phyloP scores from a whole-genome alignment of 805 yeast species.

The Ogataea trehaloabstinens region DNA sequence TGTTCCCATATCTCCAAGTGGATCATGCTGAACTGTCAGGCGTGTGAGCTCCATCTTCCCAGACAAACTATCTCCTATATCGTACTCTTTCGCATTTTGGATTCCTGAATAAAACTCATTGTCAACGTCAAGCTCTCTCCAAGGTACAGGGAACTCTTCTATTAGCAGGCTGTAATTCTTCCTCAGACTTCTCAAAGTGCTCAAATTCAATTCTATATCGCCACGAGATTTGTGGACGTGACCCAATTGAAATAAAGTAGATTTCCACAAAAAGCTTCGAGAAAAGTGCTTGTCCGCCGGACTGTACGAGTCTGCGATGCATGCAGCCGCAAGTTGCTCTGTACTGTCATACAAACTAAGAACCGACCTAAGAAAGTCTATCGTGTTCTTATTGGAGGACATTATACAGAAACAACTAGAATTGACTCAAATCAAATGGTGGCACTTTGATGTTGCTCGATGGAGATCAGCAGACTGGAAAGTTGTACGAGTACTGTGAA shows the following conservation, averaged over 20 bases:
- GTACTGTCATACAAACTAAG: constrained; percentile 5
- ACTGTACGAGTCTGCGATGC: constrained; percentile 4
- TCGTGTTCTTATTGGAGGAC: too few relatives aligned
- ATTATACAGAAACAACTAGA: too few relatives aligned
- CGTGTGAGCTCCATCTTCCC: constrained; percentile 14
- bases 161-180: constrained; percentile 19
- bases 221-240: constrained; percentile 5
- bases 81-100: constrained; percentile 18
- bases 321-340: constrained; percentile 6
- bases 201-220: constrained; percentile 14
- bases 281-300: constrained; percentile 18
- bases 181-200: constrained; percentile 17
- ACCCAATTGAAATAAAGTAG: constrained; percentile 12
- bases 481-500: too few relatives aligned
- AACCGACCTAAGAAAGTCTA: too few relatives aligned
- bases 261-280: constrained; percentile 26
- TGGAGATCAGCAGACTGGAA: too few relatives aligned
- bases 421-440: too few relatives aligned
- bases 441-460: too few relatives aligned
- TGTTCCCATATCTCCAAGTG: constrained; percentile 8
- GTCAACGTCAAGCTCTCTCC: constrained; percentile 30
- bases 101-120: constrained; percentile 20
- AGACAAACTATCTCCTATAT: constrained; percentile 22
- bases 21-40: constrained; percentile 22
- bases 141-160: constrained; percentile 31